phyloP scores from a whole-genome alignment of 2,329 filamentous ascomycete species.

The Trichoderma simmonsii region DNA sequence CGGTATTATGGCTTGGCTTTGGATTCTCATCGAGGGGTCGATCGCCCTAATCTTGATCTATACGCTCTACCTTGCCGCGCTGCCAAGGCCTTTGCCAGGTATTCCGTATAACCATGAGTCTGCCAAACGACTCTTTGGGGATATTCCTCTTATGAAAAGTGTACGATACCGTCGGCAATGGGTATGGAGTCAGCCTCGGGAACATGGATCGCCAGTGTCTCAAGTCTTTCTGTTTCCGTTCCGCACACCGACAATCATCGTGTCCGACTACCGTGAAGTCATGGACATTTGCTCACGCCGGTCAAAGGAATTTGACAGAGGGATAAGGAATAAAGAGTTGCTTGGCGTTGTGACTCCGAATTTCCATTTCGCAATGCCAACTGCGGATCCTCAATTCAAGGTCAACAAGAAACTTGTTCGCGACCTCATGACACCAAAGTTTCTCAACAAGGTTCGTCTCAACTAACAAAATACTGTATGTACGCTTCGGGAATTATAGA shows the following conservation, averaged over 20 bases:
- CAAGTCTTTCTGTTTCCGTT: conserved; percentile 37
- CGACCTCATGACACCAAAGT: conserved; percentile 38
- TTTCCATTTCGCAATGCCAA: conserved; percentile 35
- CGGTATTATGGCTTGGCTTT: neutral
- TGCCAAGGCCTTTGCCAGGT: conserved; percentile 26
- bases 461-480: neutral
- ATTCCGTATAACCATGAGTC: conserved; percentile 29
- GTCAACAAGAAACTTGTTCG: conserved; percentile 33
- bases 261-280: conserved; percentile 33
- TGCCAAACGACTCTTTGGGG: conserved; percentile 24
- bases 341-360: conserved; percentile 26
- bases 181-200: conserved; percentile 28
- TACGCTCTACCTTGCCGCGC: conserved; percentile 12
- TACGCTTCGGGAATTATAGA: neutral
- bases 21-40: neutral
- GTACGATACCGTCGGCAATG: conserved; percentile 27
- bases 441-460: conserved; percentile 30
- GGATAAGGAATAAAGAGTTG: conserved; percentile 26
- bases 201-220: conserved; percentile 29
- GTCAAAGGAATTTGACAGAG: conserved; percentile 33
- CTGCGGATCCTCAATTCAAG: conserved; percentile 32
- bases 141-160: conserved; percentile 22
- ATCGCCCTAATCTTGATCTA: neutral
- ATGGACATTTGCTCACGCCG: conserved; percentile 34
- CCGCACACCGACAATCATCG: conserved; percentile 30